phyloP scores from a whole-genome alignment of 345 rosid species.

The Balakata baccata region DNA sequence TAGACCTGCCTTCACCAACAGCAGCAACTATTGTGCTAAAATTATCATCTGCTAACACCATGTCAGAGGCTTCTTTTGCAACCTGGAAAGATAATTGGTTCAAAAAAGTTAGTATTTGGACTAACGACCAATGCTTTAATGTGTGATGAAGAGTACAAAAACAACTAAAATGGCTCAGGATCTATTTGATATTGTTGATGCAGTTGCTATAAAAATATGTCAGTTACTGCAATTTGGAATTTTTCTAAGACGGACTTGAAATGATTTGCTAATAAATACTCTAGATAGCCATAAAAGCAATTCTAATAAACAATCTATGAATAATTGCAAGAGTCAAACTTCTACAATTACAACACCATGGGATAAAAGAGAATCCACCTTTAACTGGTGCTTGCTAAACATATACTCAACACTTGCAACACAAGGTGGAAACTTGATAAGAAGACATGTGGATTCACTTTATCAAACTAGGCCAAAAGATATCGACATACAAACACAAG shows the following conservation, averaged over 20 bases:
- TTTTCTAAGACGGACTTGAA: neutral
- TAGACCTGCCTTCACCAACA: conserved; percentile 95
- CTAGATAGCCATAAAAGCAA: neutral
- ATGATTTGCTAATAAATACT: neutral
- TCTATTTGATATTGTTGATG: neutral
- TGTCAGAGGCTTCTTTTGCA: conserved; percentile 97
- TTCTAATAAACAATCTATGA: neutral
- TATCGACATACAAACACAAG: neutral
- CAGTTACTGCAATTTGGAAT: neutral
- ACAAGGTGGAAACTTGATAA: neutral
- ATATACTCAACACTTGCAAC: neutral
- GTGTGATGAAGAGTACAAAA: neutral
- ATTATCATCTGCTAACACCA: conserved; percentile 98
- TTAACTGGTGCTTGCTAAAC: neutral
- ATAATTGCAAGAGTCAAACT: neutral
- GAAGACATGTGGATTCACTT: neutral
- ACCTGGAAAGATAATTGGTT: conserved; percentile 45
- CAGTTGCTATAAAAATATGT: neutral
- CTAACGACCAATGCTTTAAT: neutral
- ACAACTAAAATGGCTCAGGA: neutral
- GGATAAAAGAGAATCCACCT: neutral
- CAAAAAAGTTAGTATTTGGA: neutral
- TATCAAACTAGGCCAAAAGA: neutral
- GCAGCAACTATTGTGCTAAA: conserved; percentile 95
- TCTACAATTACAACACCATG: neutral